Conservation (phyloP, 345 rosid genomes). For the Eucalyptus polyanthemos region DNA sequence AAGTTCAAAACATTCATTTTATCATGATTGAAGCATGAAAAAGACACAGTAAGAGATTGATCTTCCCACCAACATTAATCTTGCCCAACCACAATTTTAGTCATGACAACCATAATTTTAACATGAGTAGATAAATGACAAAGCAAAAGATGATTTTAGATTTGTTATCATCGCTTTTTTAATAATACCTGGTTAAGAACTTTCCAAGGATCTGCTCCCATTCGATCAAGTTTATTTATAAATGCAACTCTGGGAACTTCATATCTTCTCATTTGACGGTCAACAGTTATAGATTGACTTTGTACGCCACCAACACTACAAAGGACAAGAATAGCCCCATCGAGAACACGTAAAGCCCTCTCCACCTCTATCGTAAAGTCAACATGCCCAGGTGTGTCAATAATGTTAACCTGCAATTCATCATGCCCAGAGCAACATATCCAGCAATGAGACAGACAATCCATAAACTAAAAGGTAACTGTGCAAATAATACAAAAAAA, state of each 20-base stretch:
- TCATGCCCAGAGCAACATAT: neutral
- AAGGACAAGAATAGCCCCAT: constrained; percentile 88
- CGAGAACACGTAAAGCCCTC: constrained; percentile 93
- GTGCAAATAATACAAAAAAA: neutral
- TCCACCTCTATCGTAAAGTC: constrained; percentile 99
- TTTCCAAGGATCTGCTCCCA: constrained; percentile 99
- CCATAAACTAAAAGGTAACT: neutral
- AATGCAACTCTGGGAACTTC: constrained; percentile 90
- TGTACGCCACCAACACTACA: constrained; percentile 99
- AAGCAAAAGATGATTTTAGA: neutral
- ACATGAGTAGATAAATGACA: neutral
- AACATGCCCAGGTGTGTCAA: constrained; percentile 97
- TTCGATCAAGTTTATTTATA: constrained; percentile 95
- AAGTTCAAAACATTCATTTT: neutral
- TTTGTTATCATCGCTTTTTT: neutral
- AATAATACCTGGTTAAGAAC: constrained; percentile 73
- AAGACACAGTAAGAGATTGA: neutral
- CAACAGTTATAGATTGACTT: constrained; percentile 98
- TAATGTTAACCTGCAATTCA: constrained; percentile 62
- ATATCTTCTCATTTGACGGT: constrained; percentile 98
- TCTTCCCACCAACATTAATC: neutral
- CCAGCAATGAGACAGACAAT: neutral
- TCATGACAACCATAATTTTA: too few relatives aligned
- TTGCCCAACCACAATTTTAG: neutral
- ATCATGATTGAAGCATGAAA: neutral